Percentiles rank a stretch among this genome's conserved stretches.
These are phyloP conservation scores for Pulveroboletus sp. DNA, from an alignment of 768 basidiomycete species.

Conservation along the genomic window DNA sequence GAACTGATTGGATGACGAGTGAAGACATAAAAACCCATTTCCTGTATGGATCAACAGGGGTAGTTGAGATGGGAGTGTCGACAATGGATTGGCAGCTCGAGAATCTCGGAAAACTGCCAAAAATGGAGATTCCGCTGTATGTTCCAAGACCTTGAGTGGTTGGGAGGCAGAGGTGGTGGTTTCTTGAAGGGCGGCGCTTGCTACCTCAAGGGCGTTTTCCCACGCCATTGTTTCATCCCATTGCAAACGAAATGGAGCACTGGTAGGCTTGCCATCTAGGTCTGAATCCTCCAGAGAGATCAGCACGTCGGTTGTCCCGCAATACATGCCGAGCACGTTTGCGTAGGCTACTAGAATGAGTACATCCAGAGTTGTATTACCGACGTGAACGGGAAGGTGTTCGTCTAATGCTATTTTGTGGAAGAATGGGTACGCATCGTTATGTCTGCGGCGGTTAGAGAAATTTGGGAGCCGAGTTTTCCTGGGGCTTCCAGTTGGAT, in stretches of 20 bases:
- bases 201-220: conserved; percentile 9
- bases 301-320: conserved; percentile 17
- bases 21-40: conserved; percentile 12
- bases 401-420: conserved; percentile 4
- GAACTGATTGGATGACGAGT: conserved; percentile 12
- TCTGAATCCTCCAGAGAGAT: conserved; percentile 11
- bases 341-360: conserved; percentile 21
- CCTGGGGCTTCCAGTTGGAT: background rate
- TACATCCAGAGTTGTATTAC: conserved; percentile 4
- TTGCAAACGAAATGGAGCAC: conserved; percentile 10
- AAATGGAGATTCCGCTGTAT: conserved; percentile 6
- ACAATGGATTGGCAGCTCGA: background rate
- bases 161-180: background rate
- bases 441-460: conserved; percentile 12
- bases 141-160: background rate
- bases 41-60: conserved; percentile 9
- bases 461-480: conserved; percentile 17
- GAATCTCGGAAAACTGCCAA: conserved; percentile 15
- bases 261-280: background rate
- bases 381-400: background rate
- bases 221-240: conserved; percentile 21
- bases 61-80: background rate
- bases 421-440: background rate
- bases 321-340: conserved; percentile 23
- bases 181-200: conserved; percentile 3